Evolutionary conservation across 192 early-diverging fungal genomes (phyloP), one percentile per base, ranked within the genome.

Genomic region (Coemansia sp.): DNA sequence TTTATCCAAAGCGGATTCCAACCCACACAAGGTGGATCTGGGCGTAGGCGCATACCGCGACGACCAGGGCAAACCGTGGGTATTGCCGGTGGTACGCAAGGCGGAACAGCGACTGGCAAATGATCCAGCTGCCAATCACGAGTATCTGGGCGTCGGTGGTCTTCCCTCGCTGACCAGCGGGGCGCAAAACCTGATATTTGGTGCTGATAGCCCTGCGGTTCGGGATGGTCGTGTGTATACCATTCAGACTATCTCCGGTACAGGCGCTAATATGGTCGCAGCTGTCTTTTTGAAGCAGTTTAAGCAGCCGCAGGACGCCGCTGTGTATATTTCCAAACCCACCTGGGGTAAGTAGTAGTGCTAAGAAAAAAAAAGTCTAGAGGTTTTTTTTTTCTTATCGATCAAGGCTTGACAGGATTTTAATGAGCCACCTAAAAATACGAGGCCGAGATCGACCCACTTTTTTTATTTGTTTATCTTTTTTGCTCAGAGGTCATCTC

Each of bases 41-140:
- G 93, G 95, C 71, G 94, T 99, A 6, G 97, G 97, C 60, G 97
- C 97, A 15, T 99, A 97, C 84, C 87, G 97, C 63, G 92, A 92
- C 71, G 90, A 97, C 70, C 74, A 91, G 4, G 92, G 95, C 68
- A 94, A 97, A 83, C 97, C 97, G 28, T 99, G 93, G 91, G 86
- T 97, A 5, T 88, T 99, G 8, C 95, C 95, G 15, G 95, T 95
- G 28, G 96, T 99, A 18, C 87, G 84, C 70, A 96, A 96, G 92
- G 96, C 94, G 51, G 92, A 97, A 78, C 72, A 83, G 37, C 86
- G 85, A 39, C 72, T 98, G 38, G 73, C 90, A 38, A 71, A 87
- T 20, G 90, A 97, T 74, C 77, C 88, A 11, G 73, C 55, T 38
- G 64, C 88, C 65, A 92, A 98, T 81, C 96, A 99, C 86, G 97